phyloP scores from a whole-genome alignment of 2,329 filamentous ascomycete genomes.

The Talaromyces sp. region DNA sequence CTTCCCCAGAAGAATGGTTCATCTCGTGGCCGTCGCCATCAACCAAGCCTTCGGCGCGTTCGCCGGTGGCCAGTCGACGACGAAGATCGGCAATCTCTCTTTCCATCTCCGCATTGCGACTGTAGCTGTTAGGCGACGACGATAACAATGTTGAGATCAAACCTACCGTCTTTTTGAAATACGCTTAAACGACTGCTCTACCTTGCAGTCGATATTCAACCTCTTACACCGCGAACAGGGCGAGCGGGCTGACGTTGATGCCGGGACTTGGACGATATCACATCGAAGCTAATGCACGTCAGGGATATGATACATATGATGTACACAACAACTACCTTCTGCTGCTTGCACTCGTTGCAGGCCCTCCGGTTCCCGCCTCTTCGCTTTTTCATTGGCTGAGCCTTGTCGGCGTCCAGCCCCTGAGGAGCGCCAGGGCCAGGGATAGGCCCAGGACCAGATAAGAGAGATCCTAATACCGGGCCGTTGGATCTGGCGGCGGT shows the following conservation, averaged over 20 bases:
- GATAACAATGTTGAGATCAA: not conserved
- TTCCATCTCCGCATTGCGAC: constrained; percentile 63
- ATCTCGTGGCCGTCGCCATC: constrained; percentile 29
- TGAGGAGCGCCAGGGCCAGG: constrained; percentile 2
- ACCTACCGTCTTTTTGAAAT: constrained; percentile 56
- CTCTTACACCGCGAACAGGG: constrained; percentile 61
- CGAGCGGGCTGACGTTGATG: constrained; percentile 55
- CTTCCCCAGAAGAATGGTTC: constrained; percentile 36
- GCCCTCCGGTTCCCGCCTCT: constrained; percentile 49
- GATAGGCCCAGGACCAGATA: not conserved
- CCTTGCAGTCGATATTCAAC: constrained; percentile 60
- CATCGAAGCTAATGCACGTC: constrained; percentile 54
- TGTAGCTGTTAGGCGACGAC: constrained; percentile 26
- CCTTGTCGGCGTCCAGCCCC: constrained; percentile 27
- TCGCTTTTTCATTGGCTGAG: constrained; percentile 47
- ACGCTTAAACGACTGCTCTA: constrained; percentile 65
- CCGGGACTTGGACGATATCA: constrained; percentile 63
- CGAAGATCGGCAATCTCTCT: constrained; percentile 51
- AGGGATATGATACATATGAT: not conserved
- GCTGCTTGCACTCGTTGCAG: constrained; percentile 66
- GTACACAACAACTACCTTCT: constrained; percentile 52
- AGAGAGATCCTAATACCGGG: constrained; percentile 12
- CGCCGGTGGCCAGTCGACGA: constrained; percentile 40
- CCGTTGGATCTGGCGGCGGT: constrained; percentile 5
- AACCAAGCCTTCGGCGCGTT: constrained; percentile 25